A percentile compares a stretch with the other conserved stretches of the same genome.
Conservation (phyloP, 805 yeast genomes). For the Lachancea fermentati region DNA sequence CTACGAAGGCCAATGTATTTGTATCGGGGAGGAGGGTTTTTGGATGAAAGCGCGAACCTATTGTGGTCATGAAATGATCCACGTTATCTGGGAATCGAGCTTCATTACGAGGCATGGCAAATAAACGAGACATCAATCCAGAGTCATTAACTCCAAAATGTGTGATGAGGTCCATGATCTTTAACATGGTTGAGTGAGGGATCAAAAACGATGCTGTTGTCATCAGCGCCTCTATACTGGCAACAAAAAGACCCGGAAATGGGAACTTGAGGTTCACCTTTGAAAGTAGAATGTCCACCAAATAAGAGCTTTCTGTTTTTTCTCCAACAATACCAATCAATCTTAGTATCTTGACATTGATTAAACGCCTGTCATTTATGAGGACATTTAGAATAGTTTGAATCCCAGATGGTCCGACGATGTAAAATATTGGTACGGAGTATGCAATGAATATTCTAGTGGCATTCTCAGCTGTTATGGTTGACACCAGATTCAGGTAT, state of each 20-base stretch:
- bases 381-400: neutral
- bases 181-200: neutral
- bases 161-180: neutral
- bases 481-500: constrained; percentile 13
- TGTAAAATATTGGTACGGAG: neutral
- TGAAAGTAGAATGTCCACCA: neutral
- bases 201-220: neutral
- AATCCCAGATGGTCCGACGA: neutral
- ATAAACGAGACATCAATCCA: neutral
- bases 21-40: neutral
- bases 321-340: neutral
- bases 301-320: neutral
- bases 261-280: neutral
- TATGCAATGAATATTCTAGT: constrained; percentile 1
- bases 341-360: constrained; percentile 1
- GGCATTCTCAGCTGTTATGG: neutral
- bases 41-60: neutral
- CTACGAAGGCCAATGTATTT: constrained; percentile 6
- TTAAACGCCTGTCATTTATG: constrained; percentile 3
- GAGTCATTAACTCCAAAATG: neutral
- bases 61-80: neutral
- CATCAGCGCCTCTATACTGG: neutral
- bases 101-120: neutral
- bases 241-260: constrained; percentile 1
- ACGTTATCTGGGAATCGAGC: neutral